phyloP scores from a whole-genome alignment of 305 asterid species.

The Nicotiana rustica region DNA sequence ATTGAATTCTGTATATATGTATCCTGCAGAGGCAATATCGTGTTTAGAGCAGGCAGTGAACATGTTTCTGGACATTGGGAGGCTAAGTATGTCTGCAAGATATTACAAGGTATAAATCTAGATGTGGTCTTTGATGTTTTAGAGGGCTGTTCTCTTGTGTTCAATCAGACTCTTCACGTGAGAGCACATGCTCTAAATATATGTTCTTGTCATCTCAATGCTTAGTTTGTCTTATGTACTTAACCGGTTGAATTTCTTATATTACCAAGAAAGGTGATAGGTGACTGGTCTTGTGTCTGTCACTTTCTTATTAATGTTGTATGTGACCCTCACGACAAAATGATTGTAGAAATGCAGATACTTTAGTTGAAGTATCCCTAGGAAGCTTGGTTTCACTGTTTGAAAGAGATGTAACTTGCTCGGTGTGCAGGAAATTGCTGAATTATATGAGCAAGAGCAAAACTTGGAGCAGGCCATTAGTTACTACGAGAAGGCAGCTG shows the following conservation, averaged over 20 bases:
- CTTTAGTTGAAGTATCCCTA: conserved; percentile 16
- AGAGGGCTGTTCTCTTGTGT: conserved; percentile 8
- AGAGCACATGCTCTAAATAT: conserved; percentile 8
- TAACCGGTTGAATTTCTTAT: neutral
- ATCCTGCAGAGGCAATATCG: conserved; percentile 73
- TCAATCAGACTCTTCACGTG: neutral
- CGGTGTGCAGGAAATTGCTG: conserved; percentile 74
- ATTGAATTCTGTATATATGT: conserved; percentile 30
- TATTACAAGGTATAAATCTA: conserved; percentile 69
- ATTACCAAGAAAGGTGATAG: neutral
- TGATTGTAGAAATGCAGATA: conserved; percentile 6
- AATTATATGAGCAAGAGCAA: conserved; percentile 77
- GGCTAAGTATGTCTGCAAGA: conserved; percentile 87
- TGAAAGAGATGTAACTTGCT: conserved; percentile 21
- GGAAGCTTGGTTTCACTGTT: neutral
- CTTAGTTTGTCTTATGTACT: neutral
- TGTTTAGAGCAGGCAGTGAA: conserved; percentile 81
- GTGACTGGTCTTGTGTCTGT: conserved; percentile 30
- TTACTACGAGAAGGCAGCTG: conserved; percentile 72
- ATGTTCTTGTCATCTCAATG: conserved; percentile 19
- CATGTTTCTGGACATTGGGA: conserved; percentile 75
- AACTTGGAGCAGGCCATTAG: conserved; percentile 68
- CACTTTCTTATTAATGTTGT: conserved; percentile 16
- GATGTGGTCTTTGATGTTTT: conserved; percentile 21
- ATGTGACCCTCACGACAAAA: neutral